phyloP scores from a whole-genome alignment of 2,329 filamentous ascomycete species.

The Hyphodiscus sp. region DNA sequence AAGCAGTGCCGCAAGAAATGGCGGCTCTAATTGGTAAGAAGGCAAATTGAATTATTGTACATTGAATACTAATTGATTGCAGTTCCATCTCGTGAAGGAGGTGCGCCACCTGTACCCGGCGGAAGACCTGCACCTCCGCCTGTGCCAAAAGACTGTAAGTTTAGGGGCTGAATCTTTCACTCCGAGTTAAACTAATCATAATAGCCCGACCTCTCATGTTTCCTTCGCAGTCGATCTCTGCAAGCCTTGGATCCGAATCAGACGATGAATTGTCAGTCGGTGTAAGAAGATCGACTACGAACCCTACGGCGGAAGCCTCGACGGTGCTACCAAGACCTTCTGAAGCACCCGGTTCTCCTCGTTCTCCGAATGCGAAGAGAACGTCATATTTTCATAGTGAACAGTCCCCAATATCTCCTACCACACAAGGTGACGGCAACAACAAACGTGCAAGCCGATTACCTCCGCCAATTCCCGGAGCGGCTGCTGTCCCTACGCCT shows the following conservation, averaged over 20 bases:
- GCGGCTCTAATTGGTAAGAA: slow-evolving; percentile 30
- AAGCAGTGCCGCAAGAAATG: slow-evolving; percentile 33
- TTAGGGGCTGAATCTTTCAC: neutral
- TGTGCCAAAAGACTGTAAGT: slow-evolving; percentile 56
- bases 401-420: slow-evolving; percentile 27
- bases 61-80: neutral
- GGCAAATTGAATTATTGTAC: neutral
- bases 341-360: slow-evolving; percentile 35
- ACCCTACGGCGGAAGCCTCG: slow-evolving; percentile 32
- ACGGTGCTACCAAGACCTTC: slow-evolving; percentile 40
- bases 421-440: slow-evolving; percentile 36
- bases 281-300: slow-evolving; percentile 38
- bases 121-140: slow-evolving; percentile 50
- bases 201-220: slow-evolving; percentile 58
- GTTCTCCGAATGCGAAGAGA: slow-evolving; percentile 35
- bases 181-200: slow-evolving; percentile 24
- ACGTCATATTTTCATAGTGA: slow-evolving; percentile 33
- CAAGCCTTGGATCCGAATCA: slow-evolving; percentile 74
- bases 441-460: slow-evolving; percentile 49
- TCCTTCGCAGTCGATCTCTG: slow-evolving; percentile 51
- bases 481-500: slow-evolving; percentile 37
- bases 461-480: slow-evolving; percentile 54
- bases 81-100: slow-evolving; percentile 27
- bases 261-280: slow-evolving; percentile 74
- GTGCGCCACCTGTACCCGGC: slow-evolving; percentile 29